A percentile compares a stretch with the other conserved stretches of the same genome.
Evolutionary conservation across 768 basidiomycete species (phyloP).

Genomic region (Leccinum rimulosum): DNA sequence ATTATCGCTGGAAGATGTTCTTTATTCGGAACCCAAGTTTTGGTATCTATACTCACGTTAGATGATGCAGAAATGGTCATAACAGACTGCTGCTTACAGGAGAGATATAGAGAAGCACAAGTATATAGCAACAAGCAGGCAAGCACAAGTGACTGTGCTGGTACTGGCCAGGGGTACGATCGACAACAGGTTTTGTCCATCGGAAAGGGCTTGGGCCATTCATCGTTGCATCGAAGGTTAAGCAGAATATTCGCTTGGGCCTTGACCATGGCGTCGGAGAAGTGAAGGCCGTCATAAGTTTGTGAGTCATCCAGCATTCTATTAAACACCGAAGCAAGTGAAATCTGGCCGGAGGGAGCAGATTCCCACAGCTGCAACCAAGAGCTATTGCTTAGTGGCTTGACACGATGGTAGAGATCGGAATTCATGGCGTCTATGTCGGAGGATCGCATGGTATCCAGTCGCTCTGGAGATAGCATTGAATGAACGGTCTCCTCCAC

Average conservation of each 20-base stretch:
- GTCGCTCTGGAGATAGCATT: constrained; percentile 63
- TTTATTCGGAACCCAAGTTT: constrained; percentile 15
- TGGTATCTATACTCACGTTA: constrained; percentile 19
- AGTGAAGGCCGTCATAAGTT: constrained; percentile 87
- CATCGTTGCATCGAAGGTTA: constrained; percentile 79
- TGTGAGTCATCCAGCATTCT: constrained; percentile 67
- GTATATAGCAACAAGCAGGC: constrained; percentile 46
- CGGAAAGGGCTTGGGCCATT: constrained; percentile 58
- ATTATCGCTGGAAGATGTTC: constrained; percentile 44
- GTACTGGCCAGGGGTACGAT: constrained; percentile 64
- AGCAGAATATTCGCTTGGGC: constrained; percentile 76
- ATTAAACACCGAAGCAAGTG: constrained; percentile 80
- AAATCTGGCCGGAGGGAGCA: constrained; percentile 37
- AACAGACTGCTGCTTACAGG: constrained; percentile 18
- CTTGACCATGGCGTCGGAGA: constrained; percentile 55
- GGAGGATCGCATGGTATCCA: constrained; percentile 64
- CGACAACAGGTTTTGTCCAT: constrained; percentile 81
- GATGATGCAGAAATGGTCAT: constrained; percentile 10
- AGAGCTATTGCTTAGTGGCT: constrained; percentile 31
- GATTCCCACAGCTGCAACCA: constrained; percentile 30
- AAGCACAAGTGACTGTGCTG: constrained; percentile 55
- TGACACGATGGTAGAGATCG: constrained; percentile 69
- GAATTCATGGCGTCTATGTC: constrained; percentile 94
- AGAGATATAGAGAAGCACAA: constrained; percentile 44
- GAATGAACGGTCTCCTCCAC: constrained; percentile 67